These are phyloP conservation scores for Zygosaccharomyces bailii DNA, from an alignment of 805 yeast genomes.

Conservation along the genomic window DNA sequence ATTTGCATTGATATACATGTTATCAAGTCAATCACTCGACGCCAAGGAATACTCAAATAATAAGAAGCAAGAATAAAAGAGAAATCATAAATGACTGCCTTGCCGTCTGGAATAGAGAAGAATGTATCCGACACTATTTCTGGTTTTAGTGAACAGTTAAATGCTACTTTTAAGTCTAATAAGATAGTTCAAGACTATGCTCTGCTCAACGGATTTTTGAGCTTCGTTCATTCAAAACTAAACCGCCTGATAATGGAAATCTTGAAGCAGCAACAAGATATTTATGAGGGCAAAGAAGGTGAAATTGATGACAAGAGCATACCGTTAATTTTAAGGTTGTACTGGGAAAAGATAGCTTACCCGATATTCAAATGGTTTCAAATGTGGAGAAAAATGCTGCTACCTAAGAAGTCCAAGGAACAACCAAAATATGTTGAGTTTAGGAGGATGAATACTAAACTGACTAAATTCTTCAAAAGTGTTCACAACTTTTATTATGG, in stretches of 20 bases:
- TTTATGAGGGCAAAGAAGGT: slow-evolving; percentile 8
- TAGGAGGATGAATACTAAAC: slow-evolving; percentile 51
- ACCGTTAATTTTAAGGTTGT: slow-evolving; percentile 41
- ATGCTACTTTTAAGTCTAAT: slow-evolving; percentile 25
- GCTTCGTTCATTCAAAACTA: slow-evolving; percentile 31
- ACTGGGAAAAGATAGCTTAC: slow-evolving; percentile 63
- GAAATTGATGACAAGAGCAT: slow-evolving; percentile 15
- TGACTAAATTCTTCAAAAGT: slow-evolving; percentile 47
- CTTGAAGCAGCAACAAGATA: slow-evolving; percentile 9
- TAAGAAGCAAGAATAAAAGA: slow-evolving; percentile 3
- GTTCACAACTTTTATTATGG: slow-evolving; percentile 47
- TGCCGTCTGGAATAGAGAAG: slow-evolving; percentile 18
- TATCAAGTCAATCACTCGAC: neutral
- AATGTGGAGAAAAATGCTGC: slow-evolving; percentile 28
- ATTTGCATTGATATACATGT: slow-evolving; percentile 6
- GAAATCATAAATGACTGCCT: slow-evolving; percentile 13
- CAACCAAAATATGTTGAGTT: slow-evolving; percentile 47
- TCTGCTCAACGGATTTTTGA: slow-evolving; percentile 27
- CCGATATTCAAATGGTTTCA: slow-evolving; percentile 61
- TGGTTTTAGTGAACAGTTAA: slow-evolving; percentile 24
- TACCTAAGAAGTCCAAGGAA: slow-evolving; percentile 18
- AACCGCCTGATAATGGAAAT: slow-evolving; percentile 17
- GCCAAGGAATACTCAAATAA: neutral
- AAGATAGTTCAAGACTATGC: slow-evolving; percentile 30
- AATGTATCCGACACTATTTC: slow-evolving; percentile 19